Conservation (phyloP, 306 rosid species). For the Prunus davidiana region DNA sequence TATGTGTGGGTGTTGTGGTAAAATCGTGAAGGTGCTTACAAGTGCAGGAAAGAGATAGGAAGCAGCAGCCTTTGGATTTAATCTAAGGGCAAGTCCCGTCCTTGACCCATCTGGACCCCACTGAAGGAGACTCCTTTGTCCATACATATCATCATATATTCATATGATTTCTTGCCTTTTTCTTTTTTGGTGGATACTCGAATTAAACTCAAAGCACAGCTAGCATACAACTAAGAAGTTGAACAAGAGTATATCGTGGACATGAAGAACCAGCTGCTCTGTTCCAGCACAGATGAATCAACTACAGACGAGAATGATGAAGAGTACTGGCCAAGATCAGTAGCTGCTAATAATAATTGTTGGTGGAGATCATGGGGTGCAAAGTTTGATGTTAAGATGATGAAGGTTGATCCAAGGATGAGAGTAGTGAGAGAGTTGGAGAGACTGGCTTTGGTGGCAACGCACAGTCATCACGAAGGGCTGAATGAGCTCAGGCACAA, state of each 20-base stretch:
- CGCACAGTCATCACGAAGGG: conserved; percentile 14
- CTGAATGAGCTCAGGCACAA: conserved; percentile 35
- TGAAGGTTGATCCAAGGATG: conserved; percentile 10
- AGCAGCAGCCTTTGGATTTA: neutral
- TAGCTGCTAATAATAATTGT: conserved; percentile 2
- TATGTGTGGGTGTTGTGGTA: neutral
- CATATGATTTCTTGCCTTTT: neutral
- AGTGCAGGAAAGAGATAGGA: conserved; percentile 13
- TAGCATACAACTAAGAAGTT: no score
- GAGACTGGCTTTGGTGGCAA: conserved; percentile 34
- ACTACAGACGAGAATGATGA: conserved; percentile 16
- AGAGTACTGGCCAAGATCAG: neutral
- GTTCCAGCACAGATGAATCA: conserved; percentile 16
- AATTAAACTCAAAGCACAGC: no score
- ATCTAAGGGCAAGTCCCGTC: neutral
- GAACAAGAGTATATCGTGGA: no score
- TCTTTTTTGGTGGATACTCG: no score
- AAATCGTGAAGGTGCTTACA: neutral
- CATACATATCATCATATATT: neutral
- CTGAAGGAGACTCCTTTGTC: neutral
- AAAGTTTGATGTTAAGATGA: conserved; percentile 19
- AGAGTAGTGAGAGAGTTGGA: conserved; percentile 38
- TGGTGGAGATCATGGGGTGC: conserved; percentile 39
- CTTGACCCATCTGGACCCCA: conserved; percentile 4
- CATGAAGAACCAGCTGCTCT: conserved; percentile 20